Evolutionary conservation across 768 basidiomycete genomes (phyloP).

Genomic region (Stropharia rugosoannulata): DNA sequence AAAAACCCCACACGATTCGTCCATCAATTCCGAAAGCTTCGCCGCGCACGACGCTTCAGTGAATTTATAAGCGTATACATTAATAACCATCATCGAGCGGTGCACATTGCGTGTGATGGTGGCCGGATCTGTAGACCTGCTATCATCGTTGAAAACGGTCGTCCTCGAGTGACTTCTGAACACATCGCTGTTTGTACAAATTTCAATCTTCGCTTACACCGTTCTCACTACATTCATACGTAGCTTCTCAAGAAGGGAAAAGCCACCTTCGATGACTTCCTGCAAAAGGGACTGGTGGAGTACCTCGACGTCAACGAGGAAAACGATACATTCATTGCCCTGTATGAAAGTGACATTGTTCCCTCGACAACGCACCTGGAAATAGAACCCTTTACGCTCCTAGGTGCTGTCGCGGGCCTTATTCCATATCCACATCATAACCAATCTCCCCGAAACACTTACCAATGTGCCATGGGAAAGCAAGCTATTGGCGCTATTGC

Average conservation of each 20-base stretch:
- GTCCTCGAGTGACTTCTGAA: conserved; percentile 72
- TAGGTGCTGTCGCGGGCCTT: conserved; percentile 96
- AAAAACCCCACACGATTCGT: conserved; percentile 86
- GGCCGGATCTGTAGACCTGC: conserved; percentile 96
- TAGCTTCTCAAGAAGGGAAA: conserved; percentile 79
- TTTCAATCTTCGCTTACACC: neutral
- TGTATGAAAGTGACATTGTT: conserved; percentile 88
- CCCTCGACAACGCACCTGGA: conserved; percentile 90
- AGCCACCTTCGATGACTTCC: conserved; percentile 91
- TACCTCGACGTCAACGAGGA: conserved; percentile 99
- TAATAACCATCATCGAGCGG: conserved; percentile 91
- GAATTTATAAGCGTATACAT: conserved; percentile 97
- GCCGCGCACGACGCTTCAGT: conserved; percentile 88
- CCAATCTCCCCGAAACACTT: conserved; percentile 98
- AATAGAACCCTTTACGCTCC: conserved; percentile 96
- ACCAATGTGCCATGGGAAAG: conserved; percentile 99
- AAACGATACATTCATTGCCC: conserved; percentile 94
- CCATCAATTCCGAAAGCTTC: conserved; percentile 84
- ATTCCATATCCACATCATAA: conserved; percentile 99
- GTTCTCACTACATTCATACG: neutral
- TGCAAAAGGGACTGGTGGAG: conserved; percentile 89
- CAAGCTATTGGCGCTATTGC: conserved; percentile 99
- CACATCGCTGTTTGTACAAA: conserved; percentile 69
- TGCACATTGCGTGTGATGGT: conserved; percentile 96
- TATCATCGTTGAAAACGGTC: conserved; percentile 90